These are phyloP conservation scores for Cicer cuneatum DNA, from an alignment of 306 rosid species.

Conservation along the genomic window DNA sequence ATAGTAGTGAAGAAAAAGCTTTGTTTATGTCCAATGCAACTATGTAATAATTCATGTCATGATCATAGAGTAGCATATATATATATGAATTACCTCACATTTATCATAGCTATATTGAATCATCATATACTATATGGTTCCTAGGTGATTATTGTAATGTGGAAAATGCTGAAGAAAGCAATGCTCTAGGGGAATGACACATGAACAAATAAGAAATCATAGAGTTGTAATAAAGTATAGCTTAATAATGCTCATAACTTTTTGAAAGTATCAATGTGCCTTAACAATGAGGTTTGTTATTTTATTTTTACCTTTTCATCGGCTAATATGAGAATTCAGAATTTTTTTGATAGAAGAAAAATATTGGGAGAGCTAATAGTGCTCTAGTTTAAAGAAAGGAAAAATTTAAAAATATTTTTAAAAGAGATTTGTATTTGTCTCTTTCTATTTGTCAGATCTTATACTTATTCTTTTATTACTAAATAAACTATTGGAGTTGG, in stretches of 20 bases:
- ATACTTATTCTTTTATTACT: no score
- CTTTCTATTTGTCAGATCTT: no score
- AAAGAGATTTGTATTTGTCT: no score
- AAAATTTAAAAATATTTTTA: no score
- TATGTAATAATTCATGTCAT: slow-evolving; percentile 36
- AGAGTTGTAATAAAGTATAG: not conserved
- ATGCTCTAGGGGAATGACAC: not conserved
- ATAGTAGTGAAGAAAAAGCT: slow-evolving; percentile 44
- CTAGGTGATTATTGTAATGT: not conserved
- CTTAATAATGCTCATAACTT: not conserved
- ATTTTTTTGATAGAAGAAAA: no score
- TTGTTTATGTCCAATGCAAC: slow-evolving; percentile 11
- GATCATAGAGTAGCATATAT: slow-evolving; percentile 22
- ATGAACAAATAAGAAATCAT: not conserved
- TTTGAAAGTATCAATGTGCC: not conserved
- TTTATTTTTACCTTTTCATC: no score
- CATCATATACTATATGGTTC: not conserved
- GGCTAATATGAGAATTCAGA: no score
- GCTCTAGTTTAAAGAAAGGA: no score
- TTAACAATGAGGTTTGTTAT: not conserved
- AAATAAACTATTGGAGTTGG: no score
- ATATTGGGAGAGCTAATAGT: no score
- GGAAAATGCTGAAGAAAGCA: not conserved
- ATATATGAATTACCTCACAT: not conserved
- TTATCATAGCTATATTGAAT: not conserved